A percentile compares a stretch with the other conserved stretches of the same genome.
Conservation (phyloP, 2,329 filamentous ascomycete species). For the Aspergillus intermedius region DNA sequence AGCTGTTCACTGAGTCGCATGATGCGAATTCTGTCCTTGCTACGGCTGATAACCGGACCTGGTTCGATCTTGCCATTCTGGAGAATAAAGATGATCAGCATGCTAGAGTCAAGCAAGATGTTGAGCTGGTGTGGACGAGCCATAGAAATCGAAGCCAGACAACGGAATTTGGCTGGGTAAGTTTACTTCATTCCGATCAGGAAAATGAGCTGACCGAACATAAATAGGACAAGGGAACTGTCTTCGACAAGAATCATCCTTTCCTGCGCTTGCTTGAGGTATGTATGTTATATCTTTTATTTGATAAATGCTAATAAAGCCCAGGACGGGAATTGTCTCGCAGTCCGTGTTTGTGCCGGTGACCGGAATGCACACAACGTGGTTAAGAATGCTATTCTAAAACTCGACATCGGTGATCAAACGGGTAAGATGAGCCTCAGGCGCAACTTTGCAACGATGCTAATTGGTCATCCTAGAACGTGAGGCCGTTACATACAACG, state of each 20-base stretch:
- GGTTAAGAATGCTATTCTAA: background rate
- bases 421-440: background rate
- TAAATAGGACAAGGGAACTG: background rate
- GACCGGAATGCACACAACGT: background rate
- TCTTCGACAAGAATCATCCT: background rate
- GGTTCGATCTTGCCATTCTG: slow-evolving; percentile 5
- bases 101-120: slow-evolving; percentile 1
- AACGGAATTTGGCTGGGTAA: slow-evolving; percentile 2
- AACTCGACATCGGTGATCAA: background rate
- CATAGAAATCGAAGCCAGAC: slow-evolving; percentile 3
- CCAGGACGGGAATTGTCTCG: background rate
- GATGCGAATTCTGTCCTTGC: background rate
- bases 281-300: no score
- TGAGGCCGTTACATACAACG: background rate
- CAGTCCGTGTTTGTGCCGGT: background rate
- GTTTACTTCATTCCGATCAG: no score
- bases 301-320: no score
- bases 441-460: background rate
- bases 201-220: no score
- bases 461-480: background rate
- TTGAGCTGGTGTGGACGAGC: slow-evolving; percentile 5
- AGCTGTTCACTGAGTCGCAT: background rate
- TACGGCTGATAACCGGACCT: slow-evolving; percentile 5
- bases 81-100: slow-evolving; percentile 2
- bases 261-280: background rate